Percentiles rank a stretch among this genome's conserved stretches.
These are phyloP conservation scores for Penicillium riverlandense DNA, from an alignment of 495 filamentous ascomycete species.

Conservation along the genomic window DNA sequence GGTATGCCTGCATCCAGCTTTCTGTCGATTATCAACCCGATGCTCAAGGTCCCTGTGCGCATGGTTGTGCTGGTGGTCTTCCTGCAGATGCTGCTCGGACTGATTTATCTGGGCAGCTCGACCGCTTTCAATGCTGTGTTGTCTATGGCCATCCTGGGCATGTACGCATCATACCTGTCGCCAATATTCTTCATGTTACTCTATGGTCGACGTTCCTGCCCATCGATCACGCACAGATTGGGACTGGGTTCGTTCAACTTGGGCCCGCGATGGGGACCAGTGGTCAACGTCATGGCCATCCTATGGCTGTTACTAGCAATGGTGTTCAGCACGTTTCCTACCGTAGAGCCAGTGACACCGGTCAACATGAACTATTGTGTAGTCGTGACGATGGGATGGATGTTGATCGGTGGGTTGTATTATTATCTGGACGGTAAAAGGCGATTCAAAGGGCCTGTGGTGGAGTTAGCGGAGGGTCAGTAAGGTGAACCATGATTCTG, in stretches of 20 bases:
- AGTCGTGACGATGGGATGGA: constrained; percentile 17
- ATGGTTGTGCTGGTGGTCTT: constrained; percentile 13
- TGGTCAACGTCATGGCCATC: constrained; percentile 10
- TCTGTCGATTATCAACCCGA: constrained; percentile 9
- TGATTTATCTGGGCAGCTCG: constrained; percentile 35
- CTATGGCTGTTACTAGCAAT: constrained; percentile 15
- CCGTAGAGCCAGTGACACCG: constrained; percentile 13
- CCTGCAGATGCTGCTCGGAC: constrained; percentile 26
- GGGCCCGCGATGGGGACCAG: constrained; percentile 8
- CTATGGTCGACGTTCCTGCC: constrained; percentile 7
- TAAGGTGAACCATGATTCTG: background rate
- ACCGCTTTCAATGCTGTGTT: constrained; percentile 37
- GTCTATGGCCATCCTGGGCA: constrained; percentile 29
- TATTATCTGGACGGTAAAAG: constrained; percentile 14
- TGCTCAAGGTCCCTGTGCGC: constrained; percentile 12
- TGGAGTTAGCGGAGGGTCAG: constrained; percentile 12
- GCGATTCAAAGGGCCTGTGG: constrained; percentile 10
- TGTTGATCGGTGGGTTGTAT: constrained; percentile 11
- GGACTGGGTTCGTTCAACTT: constrained; percentile 10
- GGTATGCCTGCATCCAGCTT: constrained; percentile 11
- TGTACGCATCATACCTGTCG: constrained; percentile 32
- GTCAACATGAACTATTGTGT: constrained; percentile 19
- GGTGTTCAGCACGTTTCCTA: constrained; percentile 18
- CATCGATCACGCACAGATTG: background rate
- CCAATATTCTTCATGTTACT: constrained; percentile 16